phyloP scores from a whole-genome alignment of 1,139 yeast species.

The Candida pseudoviswanathii region DNA sequence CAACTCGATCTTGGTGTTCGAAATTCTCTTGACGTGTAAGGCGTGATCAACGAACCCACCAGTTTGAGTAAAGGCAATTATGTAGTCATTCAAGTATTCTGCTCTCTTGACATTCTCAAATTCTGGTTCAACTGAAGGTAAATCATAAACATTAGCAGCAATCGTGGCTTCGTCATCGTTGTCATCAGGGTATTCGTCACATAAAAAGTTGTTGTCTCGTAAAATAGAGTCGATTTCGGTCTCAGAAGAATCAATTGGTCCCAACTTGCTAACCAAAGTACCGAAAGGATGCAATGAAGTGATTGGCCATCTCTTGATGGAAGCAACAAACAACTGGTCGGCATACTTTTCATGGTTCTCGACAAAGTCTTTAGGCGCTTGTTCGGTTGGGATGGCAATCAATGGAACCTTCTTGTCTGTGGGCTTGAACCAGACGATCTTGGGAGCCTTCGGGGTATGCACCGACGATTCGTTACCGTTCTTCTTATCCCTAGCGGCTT shows the following conservation, averaged over 20 bases:
- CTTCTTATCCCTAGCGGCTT: constrained; percentile 72
- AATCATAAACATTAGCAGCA: constrained; percentile 27
- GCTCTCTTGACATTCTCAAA: constrained; percentile 45
- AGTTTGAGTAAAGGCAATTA: constrained; percentile 66
- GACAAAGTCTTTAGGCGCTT: constrained; percentile 94
- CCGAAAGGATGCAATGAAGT: constrained; percentile 98
- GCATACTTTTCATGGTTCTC: constrained; percentile 86
- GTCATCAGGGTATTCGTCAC: constrained; percentile 75
- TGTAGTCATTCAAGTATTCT: constrained; percentile 62
- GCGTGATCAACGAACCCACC: constrained; percentile 74
- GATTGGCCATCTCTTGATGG: constrained; percentile 98
- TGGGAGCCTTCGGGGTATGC: constrained; percentile 67
- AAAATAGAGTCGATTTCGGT: constrained; percentile 89
- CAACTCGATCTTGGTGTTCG: constrained; percentile 62
- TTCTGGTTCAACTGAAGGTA: constrained; percentile 41
- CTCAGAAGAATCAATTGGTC: constrained; percentile 72
- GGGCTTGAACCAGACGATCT: constrained; percentile 98
- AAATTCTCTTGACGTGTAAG: constrained; percentile 65
- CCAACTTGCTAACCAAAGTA: constrained; percentile 84
- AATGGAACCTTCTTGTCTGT: constrained; percentile 96
- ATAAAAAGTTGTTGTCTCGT: constrained; percentile 88
- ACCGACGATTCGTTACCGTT: constrained; percentile 51
- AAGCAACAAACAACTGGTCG: constrained; percentile 85
- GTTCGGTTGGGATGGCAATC: constrained; percentile 97
- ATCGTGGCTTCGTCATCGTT: constrained; percentile 12